Conservation (phyloP, 352 stramenopile genomes). For the Phytophthora citrophthora region DNA sequence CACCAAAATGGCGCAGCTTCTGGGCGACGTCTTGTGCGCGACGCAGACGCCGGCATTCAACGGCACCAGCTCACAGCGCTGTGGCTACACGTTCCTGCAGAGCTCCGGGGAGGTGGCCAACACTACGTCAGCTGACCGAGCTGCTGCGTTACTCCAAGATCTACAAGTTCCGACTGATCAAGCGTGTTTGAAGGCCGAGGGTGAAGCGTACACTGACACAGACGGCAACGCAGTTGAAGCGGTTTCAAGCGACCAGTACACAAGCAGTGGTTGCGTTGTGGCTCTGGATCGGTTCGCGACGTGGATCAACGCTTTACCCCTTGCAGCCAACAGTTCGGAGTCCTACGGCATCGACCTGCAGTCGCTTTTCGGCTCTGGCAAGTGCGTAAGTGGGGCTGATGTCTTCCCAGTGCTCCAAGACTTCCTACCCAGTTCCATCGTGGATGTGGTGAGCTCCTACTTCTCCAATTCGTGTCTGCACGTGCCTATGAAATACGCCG, state of each 20-base stretch:
- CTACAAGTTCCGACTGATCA: constrained; percentile 62
- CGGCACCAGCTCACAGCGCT: constrained; percentile 50
- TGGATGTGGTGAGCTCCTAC: constrained; percentile 34
- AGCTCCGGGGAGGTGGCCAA: constrained; percentile 32
- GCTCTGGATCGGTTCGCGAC: constrained; percentile 53
- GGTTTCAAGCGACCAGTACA: constrained; percentile 23
- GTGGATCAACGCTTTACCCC: constrained; percentile 50
- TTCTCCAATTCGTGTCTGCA: constrained; percentile 59
- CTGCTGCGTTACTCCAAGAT: constrained; percentile 46
- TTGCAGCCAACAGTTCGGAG: constrained; percentile 35
- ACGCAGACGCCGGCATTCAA: constrained; percentile 53
- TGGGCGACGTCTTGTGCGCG: constrained; percentile 59
- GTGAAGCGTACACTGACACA: constrained; percentile 52
- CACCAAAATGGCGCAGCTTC: constrained; percentile 58
- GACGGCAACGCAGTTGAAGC: constrained; percentile 34
- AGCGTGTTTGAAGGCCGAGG: constrained; percentile 58
- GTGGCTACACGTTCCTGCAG: constrained; percentile 59
- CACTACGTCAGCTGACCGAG: constrained; percentile 42
- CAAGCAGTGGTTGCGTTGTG: constrained; percentile 54
- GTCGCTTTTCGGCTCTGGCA: constrained; percentile 44
- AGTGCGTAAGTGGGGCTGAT: constrained; percentile 50
- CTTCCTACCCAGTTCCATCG: constrained; percentile 41
- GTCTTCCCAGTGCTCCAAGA: constrained; percentile 45
- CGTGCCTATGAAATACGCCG: constrained; percentile 56
- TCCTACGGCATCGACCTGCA: constrained; percentile 43